Conservation (phyloP, 768 basidiomycete genomes). For the Dacryopinax primogenitus region DNA sequence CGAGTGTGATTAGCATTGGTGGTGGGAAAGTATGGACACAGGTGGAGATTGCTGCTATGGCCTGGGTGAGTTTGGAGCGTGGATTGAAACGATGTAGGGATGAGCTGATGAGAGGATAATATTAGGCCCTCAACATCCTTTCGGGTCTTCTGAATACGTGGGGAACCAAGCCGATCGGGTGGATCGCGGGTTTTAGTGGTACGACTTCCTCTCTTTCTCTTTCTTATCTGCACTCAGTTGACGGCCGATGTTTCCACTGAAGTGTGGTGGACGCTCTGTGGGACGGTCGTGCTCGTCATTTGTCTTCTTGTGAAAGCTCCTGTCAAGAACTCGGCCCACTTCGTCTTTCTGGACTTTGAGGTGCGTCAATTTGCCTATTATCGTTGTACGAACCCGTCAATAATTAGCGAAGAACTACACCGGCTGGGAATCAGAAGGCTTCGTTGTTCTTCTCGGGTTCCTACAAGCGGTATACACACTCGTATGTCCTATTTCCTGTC, state of each 20-base stretch:
- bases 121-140: conserved; percentile 38
- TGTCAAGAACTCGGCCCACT: conserved; percentile 39
- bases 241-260: background rate
- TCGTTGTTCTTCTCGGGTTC: conserved; percentile 47
- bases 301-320: conserved; percentile 46
- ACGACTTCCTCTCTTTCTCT: no score
- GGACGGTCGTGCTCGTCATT: conserved; percentile 44
- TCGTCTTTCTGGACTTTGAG: conserved; percentile 46
- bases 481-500: background rate
- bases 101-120: background rate
- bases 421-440: conserved; percentile 41
- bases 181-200: background rate
- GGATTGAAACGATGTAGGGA: background rate
- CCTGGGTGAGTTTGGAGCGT: conserved; percentile 28
- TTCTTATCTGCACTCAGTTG: no score
- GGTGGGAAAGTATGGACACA: conserved; percentile 34
- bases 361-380: conserved; percentile 28
- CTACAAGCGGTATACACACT: conserved; percentile 29
- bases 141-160: conserved; percentile 44
- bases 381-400: background rate
- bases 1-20: conserved; percentile 41
- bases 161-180: conserved; percentile 42
- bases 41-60: conserved; percentile 40
- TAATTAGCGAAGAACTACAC: conserved; percentile 33
- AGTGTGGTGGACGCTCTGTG: conserved; percentile 50